A percentile compares a stretch with the other conserved stretches of the same genome.
Evolutionary conservation across 257 asterid species (phyloP).

Genomic region (Eucommia ulmoides): DNA sequence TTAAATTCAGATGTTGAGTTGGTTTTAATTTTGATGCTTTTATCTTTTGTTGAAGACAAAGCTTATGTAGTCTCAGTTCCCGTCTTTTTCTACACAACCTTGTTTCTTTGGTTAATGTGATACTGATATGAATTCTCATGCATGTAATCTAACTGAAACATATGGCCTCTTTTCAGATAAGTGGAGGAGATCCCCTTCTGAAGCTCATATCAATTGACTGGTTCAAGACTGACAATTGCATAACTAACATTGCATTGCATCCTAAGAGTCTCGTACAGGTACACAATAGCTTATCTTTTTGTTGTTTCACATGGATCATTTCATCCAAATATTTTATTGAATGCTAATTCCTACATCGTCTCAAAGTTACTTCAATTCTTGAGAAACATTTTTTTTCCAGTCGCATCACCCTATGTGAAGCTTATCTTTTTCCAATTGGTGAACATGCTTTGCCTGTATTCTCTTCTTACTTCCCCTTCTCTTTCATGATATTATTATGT

Average conservation of each 20-base stretch:
- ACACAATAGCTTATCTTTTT: no score
- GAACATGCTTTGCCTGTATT: no score
- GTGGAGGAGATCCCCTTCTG: conserved; percentile 90
- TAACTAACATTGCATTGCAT: conserved; percentile 64
- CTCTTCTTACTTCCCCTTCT: no score
- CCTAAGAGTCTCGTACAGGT: conserved; percentile 88
- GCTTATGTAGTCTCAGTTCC: no score
- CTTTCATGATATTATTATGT: no score
- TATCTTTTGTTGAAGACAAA: no score
- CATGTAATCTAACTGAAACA: conserved; percentile 1
- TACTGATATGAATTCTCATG: background rate
- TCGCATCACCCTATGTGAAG: no score
- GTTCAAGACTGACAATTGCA: conserved; percentile 69
- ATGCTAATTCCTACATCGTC: background rate
- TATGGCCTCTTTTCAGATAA: conserved; percentile 39
- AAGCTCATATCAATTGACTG: conserved; percentile 96
- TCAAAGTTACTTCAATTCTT: background rate
- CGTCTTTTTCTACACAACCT: no score
- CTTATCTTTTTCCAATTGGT: no score
- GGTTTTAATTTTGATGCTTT: no score
- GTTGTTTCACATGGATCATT: background rate
- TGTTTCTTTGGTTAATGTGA: background rate
- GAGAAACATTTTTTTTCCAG: no score
- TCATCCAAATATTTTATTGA: background rate
- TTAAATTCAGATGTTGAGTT: no score